Base-by-base conservation (phyloP, 805 yeast species). In the Hanseniaspora pseudoguilliermondii region DNA sequence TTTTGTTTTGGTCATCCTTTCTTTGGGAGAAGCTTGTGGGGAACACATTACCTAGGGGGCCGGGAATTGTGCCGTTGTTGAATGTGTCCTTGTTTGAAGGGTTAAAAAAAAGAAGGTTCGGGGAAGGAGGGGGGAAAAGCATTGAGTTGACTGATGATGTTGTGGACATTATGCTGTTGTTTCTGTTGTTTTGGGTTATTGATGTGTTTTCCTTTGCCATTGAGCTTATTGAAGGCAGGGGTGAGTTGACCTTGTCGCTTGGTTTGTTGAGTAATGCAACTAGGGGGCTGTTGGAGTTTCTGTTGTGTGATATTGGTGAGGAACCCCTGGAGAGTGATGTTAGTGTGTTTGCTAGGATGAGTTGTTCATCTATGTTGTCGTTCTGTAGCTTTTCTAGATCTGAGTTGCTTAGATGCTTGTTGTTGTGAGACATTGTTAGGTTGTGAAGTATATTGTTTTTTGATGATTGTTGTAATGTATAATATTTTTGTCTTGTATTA, bases 301-400 rank as follows among this genome's bases (percentile, higher is more conserved):
- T 16, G 32, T 53, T n/a, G 34, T 53, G 49, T 1, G 46, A 46
- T 2, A 53, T 42, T 2, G 56, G 56, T 2, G 56, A 53, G 1
- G 56, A 53, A 6, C 56, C 56, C n/a, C 56, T 44, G 1, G 56
- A 53, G n/a, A 53, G 18, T 3, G 56, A 53, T 1, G 56, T 53
- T 1, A 53, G 40, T 7, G 56, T 53, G 15, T 53, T 53, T 6
- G 56, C 56, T 3, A 53, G 16, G 3, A 53, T 20, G 11, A 53
- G 15, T 15, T 53, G 56, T n/a, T 53, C 56, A 18, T 53, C 56
- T 18, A 53, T 10, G 42, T 13, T 40, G 42, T 44, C 55, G 20
- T 53, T 44, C 25, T 53, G 41, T 5, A 46, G 21, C 23, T 46
- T 53, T n/a, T 53, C 56, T 20, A 53, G n/a, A 2, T 44, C 40